Evolutionary conservation across 1,284 basidiomycete species (phyloP).

Genomic region (Wallemia mellicola): DNA sequence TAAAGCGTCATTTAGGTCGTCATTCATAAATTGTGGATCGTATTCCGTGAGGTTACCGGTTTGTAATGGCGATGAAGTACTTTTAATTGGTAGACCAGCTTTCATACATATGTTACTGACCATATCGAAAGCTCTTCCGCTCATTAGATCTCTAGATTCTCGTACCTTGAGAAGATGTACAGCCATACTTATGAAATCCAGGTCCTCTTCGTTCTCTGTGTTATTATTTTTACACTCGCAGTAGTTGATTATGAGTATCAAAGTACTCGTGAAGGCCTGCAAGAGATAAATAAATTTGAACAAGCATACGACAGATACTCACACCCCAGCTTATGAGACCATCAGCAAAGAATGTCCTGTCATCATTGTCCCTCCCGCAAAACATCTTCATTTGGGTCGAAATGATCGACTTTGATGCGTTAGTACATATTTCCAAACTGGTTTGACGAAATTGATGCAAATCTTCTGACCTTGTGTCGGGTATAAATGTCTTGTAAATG

Average conservation of each 20-base stretch:
- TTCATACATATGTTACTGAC: too few species aligned
- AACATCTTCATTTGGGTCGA: neutral
- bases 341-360: too few species aligned
- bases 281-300: neutral
- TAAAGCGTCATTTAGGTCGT: too few species aligned
- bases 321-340: too few species aligned
- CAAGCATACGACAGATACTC: neutral
- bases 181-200: neutral
- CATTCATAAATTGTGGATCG: too few species aligned
- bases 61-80: too few species aligned
- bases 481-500: neutral
- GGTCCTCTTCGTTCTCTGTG: neutral
- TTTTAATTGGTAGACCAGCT: too few species aligned
- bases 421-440: neutral
- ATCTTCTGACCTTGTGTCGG: neutral
- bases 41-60: too few species aligned
- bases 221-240: neutral
- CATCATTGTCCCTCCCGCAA: neutral
- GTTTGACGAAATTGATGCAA: neutral
- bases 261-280: neutral
- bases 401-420: neutral
- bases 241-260: neutral
- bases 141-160: neutral
- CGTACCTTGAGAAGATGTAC: neutral
- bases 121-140: neutral